A percentile compares a stretch with the other conserved stretches of the same genome.
Evolutionary conservation across 2,329 filamentous ascomycete genomes (phyloP).

Genomic region (Thelonectria rubi): DNA sequence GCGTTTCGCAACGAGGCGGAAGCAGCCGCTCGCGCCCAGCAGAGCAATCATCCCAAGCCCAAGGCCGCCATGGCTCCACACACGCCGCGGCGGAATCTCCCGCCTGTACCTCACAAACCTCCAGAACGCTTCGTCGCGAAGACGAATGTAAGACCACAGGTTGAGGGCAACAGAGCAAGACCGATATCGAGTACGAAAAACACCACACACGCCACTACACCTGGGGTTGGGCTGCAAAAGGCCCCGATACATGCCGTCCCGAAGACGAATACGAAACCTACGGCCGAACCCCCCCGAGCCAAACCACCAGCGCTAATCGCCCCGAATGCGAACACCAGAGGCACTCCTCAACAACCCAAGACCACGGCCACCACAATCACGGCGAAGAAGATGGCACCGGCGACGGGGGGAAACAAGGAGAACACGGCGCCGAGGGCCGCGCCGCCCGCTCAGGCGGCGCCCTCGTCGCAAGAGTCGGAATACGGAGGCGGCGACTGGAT

Average conservation of each 20-base stretch:
- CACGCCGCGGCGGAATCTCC: neutral
- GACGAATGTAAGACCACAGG: neutral
- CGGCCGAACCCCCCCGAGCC: neutral
- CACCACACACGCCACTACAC: neutral
- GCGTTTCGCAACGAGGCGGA: constrained; percentile 13
- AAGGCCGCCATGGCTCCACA: neutral
- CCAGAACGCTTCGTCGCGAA: neutral
- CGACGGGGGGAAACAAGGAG: neutral
- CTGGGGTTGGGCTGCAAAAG: neutral
- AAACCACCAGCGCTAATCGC: neutral
- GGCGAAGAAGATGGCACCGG: neutral
- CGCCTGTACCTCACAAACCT: neutral
- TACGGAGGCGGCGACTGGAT: constrained; percentile 52
- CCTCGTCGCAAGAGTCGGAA: constrained; percentile 49
- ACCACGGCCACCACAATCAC: neutral
- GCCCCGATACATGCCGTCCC: neutral
- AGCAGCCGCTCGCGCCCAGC: constrained; percentile 23
- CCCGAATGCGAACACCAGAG: neutral
- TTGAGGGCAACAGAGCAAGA: neutral
- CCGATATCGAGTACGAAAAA: neutral
- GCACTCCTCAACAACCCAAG: neutral
- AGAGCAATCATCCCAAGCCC: constrained; percentile 3
- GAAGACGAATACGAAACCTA: neutral
- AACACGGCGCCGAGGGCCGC: neutral
- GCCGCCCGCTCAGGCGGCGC: constrained; percentile 18